phyloP scores from a whole-genome alignment of 495 filamentous ascomycete species.

The Amphirosellinia nigrospora region DNA sequence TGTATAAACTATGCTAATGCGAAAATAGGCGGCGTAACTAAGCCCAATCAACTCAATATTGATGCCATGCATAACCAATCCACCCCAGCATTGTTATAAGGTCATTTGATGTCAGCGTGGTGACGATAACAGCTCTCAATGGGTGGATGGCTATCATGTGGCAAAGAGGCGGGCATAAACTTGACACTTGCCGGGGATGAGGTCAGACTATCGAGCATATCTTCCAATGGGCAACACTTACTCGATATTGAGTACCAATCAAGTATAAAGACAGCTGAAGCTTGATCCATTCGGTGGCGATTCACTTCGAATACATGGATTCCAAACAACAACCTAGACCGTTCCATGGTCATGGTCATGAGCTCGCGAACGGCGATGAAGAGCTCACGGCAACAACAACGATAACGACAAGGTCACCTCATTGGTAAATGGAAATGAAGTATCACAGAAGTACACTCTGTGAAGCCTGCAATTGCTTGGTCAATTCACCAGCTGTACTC shows the following conservation, averaged over 20 bases:
- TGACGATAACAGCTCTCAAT: neutral
- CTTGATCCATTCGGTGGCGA: slow-evolving; percentile 17
- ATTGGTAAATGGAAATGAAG: slow-evolving; percentile 6
- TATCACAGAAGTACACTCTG: slow-evolving; percentile 11
- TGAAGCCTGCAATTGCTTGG: neutral
- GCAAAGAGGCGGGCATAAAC: slow-evolving; percentile 1
- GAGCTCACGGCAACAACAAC: neutral
- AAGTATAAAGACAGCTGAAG: neutral
- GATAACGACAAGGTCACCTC: slow-evolving; percentile 15
- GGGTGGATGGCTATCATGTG: slow-evolving; percentile 14
- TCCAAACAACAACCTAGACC: neutral
- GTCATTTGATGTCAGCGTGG: neutral
- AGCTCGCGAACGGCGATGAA: neutral
- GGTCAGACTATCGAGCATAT: neutral
- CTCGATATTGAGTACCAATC: slow-evolving; percentile 18
- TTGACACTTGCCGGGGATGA: slow-evolving; percentile 9
- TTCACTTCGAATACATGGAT: slow-evolving; percentile 3
- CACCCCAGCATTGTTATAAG: neutral
- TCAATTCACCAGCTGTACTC: neutral
- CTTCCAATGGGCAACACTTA: slow-evolving; percentile 8
- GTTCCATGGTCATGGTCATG: neutral
- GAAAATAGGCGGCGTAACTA: slow-evolving; percentile 2
- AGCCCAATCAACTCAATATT: neutral
- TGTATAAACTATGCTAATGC: slow-evolving; percentile 8
- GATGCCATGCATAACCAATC: slow-evolving; percentile 13